phyloP scores from a whole-genome alignment of 441 rosid genomes.

The Corymbia citriodora region DNA sequence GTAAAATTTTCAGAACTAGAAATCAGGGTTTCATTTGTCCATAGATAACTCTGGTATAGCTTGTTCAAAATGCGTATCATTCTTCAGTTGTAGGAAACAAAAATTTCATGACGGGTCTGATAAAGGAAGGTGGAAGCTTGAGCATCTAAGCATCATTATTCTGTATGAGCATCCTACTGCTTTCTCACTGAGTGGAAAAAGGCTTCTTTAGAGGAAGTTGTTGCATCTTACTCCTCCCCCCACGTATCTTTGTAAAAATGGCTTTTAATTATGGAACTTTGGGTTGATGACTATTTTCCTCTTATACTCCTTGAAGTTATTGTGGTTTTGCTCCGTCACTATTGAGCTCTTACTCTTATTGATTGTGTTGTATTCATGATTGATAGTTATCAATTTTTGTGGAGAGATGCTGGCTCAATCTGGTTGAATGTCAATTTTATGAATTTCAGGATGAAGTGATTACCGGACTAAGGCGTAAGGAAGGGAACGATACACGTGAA shows the following conservation, averaged over 20 bases:
- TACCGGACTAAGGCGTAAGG: conserved; percentile 38
- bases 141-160: neutral
- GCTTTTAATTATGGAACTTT: neutral
- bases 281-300: neutral
- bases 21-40: neutral
- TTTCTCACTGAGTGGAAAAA: neutral
- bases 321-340: neutral
- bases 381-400: neutral
- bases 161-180: neutral
- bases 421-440: neutral
- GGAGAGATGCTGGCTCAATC: neutral
- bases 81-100: neutral
- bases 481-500: conserved; percentile 63
- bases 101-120: neutral
- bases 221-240: neutral
- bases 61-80: neutral
- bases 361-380: neutral
- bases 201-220: neutral
- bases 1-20: neutral
- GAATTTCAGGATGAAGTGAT: conserved; percentile 60
- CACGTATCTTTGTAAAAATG: neutral
- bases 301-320: neutral
- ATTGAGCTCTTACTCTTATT: neutral
- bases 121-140: neutral
- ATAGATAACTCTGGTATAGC: neutral